These are phyloP conservation scores for Cladosporium halotolerans DNA, from an alignment of 2,329 filamentous ascomycete species.

Conservation along the genomic window DNA sequence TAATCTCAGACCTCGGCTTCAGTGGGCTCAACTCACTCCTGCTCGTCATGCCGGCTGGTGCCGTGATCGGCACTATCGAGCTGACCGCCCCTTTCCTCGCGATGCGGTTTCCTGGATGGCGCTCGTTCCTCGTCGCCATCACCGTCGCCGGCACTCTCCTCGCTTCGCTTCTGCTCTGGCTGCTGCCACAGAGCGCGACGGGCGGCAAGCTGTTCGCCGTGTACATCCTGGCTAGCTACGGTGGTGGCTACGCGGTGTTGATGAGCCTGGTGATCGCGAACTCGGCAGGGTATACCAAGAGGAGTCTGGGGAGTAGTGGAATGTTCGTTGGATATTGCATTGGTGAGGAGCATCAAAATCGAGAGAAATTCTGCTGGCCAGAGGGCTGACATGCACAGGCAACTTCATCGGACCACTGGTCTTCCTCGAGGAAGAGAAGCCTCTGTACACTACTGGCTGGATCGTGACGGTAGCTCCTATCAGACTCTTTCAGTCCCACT, in stretches of 20 bases:
- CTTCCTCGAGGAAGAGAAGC: constrained; percentile 37
- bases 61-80: constrained; percentile 33
- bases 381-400: constrained; percentile 15
- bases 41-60: constrained; percentile 37
- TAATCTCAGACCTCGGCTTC: constrained; percentile 43
- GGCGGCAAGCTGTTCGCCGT: constrained; percentile 45
- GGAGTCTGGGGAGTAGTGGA: constrained; percentile 43
- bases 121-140: constrained; percentile 36
- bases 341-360: constrained; percentile 24
- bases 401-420: constrained; percentile 43
- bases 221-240: constrained; percentile 43
- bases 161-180: constrained; percentile 39
- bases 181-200: constrained; percentile 35
- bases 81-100: constrained; percentile 37
- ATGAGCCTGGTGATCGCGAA: constrained; percentile 48
- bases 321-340: constrained; percentile 49
- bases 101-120: constrained; percentile 31
- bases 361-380: constrained; percentile 6
- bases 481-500: neutral
- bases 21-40: constrained; percentile 39
- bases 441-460: constrained; percentile 36
- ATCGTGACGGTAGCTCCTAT: constrained; percentile 29
- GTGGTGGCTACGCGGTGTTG: constrained; percentile 45
- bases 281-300: constrained; percentile 49
- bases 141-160: constrained; percentile 40